Base-by-base conservation (phyloP, 139 green algal genomes). In the Haematococcus lacustris region DNA sequence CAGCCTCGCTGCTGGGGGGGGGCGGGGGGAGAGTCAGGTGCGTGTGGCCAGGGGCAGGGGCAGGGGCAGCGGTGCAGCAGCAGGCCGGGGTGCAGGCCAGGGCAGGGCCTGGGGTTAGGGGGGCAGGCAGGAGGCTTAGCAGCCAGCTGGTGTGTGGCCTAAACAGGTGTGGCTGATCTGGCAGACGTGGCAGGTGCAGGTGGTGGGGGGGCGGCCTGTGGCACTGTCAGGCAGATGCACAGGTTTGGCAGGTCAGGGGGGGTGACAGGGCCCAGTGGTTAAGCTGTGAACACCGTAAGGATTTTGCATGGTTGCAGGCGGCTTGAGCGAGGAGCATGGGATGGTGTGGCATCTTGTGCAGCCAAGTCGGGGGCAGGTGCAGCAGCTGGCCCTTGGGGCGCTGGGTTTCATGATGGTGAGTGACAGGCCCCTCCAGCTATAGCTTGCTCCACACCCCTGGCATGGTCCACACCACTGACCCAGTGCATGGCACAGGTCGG, bases 321-420 rank as follows among this genome's bases (percentile, higher is more conserved):
- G n/a, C n/a, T 9, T 40, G 33, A 30, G 30, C 13, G 32, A 23
- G 61, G 7, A 47, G 61, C 33, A 9, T 17, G n/a, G n/a, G 61
- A 4, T 26, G 33, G 33, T 41, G 32, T 9, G 23, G 33, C 61
- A 30, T 6, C 6, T 41, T 30, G 7, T 68, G 61, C 33, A 9
- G 32, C n/a, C n/a, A n/a, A n/a, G n/a, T n/a, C 63, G 63, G 3
- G 67, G 33, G 30, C 43, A 72, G 67, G 3, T 72, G 41, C 71
- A 40, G 64, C 76, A 80, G 64, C 66, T 80, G 70, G 41, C 59
- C 9, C 38, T 80, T 25, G 76, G 51, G 0, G 50, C 47, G 5
- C 51, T 76, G 53, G 76, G 76, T 41, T 80, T 80, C 53, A 63
- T 72, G 41, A 72, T 43, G 37, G 63, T 69, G 63, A 39, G 63